phyloP scores from a whole-genome alignment of 2,329 filamentous ascomycete genomes.

The Arthrinium phaeospermum region DNA sequence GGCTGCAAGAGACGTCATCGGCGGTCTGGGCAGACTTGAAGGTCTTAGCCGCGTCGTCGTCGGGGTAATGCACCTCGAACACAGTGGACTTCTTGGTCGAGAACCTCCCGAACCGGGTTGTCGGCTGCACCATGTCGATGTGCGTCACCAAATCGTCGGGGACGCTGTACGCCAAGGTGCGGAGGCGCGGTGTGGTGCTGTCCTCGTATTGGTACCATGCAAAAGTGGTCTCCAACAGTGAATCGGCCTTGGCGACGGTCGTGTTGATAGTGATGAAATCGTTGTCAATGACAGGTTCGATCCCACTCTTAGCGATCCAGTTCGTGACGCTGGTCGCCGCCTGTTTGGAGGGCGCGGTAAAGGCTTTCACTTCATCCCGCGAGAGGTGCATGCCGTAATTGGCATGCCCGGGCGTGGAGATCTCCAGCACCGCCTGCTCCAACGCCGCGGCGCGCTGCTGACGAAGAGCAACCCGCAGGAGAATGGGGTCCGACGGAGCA shows the following conservation, averaged over 20 bases:
- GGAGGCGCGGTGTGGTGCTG: slow-evolving; percentile 51
- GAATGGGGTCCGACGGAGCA: slow-evolving; percentile 46
- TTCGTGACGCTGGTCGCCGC: slow-evolving; percentile 42
- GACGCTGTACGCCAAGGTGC: slow-evolving; percentile 63
- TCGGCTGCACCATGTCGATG: slow-evolving; percentile 69
- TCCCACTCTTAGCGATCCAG: slow-evolving; percentile 35
- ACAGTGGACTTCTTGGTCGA: slow-evolving; percentile 47
- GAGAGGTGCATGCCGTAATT: slow-evolving; percentile 68
- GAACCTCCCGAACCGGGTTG: slow-evolving; percentile 64
- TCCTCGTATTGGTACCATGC: slow-evolving; percentile 57
- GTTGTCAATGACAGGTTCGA: slow-evolving; percentile 57
- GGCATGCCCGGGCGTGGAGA: slow-evolving; percentile 64
- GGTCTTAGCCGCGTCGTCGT: neutral
- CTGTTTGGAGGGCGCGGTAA: slow-evolving; percentile 43
- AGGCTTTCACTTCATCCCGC: slow-evolving; percentile 51
- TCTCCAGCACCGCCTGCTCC: slow-evolving; percentile 63
- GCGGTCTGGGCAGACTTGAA: neutral
- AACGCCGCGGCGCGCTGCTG: slow-evolving; percentile 56
- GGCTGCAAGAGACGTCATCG: slow-evolving; percentile 22
- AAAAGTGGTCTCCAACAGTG: slow-evolving; percentile 63
- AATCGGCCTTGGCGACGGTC: slow-evolving; percentile 56
- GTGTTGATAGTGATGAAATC: slow-evolving; percentile 65
- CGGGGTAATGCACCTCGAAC: slow-evolving; percentile 33
- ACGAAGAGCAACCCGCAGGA: slow-evolving; percentile 55
- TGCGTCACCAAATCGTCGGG: slow-evolving; percentile 59